A percentile compares a stretch with the other conserved stretches of the same genome.
phyloP scores from a whole-genome alignment of 140 eudicot genomes.

The Bidens hawaiensis region DNA sequence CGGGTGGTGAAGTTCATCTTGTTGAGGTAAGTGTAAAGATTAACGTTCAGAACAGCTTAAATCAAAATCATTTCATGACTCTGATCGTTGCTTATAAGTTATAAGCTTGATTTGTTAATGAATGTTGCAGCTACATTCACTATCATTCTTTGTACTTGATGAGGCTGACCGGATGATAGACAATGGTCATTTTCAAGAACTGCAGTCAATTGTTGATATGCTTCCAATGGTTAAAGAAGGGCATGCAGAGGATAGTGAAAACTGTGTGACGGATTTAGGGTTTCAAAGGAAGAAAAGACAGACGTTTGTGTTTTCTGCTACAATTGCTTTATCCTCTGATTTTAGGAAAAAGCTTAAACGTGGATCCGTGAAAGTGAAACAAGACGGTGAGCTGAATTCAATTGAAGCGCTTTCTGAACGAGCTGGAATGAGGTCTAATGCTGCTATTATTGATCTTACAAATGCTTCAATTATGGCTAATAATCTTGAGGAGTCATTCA shows the following conservation, averaged over 20 bases:
- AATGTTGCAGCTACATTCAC: slow-evolving; percentile 67
- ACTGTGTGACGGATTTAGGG: slow-evolving; percentile 57
- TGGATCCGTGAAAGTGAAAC: slow-evolving; percentile 59
- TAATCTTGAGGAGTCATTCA: slow-evolving; percentile 87
- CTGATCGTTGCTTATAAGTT: neutral
- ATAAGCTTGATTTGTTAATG: neutral
- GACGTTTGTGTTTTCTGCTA: slow-evolving; percentile 94
- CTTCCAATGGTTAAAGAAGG: slow-evolving; percentile 63
- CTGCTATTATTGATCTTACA: slow-evolving; percentile 82
- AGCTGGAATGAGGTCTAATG: slow-evolving; percentile 88
- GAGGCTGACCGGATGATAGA: slow-evolving; percentile 98
- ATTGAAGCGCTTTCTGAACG: slow-evolving; percentile 78
- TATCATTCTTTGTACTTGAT: slow-evolving; percentile 94
- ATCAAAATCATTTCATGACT: neutral
- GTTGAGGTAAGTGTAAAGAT: slow-evolving; percentile 49
- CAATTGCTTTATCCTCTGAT: slow-evolving; percentile 87
- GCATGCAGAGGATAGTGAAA: slow-evolving; percentile 45
- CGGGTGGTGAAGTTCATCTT: slow-evolving; percentile 89
- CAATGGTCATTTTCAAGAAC: slow-evolving; percentile 84
- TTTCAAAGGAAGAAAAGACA: slow-evolving; percentile 86
- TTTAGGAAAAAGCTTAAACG: slow-evolving; percentile 86
- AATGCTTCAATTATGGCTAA: slow-evolving; percentile 69
- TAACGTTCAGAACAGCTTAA: neutral
- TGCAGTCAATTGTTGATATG: slow-evolving; percentile 91
- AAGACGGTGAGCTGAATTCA: slow-evolving; percentile 53